phyloP scores from a whole-genome alignment of 2,329 filamentous ascomycete species.

The Colletotrichum simmondsii region DNA sequence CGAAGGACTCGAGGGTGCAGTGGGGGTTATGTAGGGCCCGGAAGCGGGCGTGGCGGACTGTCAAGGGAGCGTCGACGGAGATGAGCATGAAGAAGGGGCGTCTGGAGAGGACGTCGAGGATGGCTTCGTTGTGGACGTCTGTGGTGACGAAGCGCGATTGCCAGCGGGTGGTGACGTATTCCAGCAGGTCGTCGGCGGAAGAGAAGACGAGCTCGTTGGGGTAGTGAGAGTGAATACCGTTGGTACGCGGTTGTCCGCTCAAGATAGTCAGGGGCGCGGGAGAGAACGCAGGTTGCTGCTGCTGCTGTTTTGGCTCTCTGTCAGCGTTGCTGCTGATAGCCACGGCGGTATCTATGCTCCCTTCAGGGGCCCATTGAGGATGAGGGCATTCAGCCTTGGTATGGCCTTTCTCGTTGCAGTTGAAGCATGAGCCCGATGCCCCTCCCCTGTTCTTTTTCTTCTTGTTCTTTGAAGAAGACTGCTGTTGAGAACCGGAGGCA shows the following conservation, averaged over 20 bases:
- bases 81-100: conserved; percentile 94
- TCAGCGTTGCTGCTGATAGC: background rate
- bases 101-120: conserved; percentile 79
- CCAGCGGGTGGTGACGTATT: conserved; percentile 90
- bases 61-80: conserved; percentile 90
- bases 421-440: background rate
- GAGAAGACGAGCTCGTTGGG: conserved; percentile 59
- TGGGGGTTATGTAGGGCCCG: conserved; percentile 54
- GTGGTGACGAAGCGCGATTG: conserved; percentile 86
- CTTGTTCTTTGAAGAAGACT: background rate
- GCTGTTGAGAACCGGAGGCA: background rate
- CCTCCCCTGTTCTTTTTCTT: conserved; percentile 11
- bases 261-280: conserved; percentile 31
- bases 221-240: conserved; percentile 61
- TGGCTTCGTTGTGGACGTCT: conserved; percentile 78
- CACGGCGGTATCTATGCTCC: background rate
- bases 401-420: conserved; percentile 19
- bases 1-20: conserved; percentile 65
- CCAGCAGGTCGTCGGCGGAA: conserved; percentile 75
- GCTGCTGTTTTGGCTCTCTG: background rate
- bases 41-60: conserved; percentile 84
- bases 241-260: conserved; percentile 63
- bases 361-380: background rate
- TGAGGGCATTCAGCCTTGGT: conserved; percentile 8
- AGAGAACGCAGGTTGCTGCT: conserved; percentile 3